Conservation (phyloP, 176 grass and related monocot species). For the Puya raimondii region DNA sequence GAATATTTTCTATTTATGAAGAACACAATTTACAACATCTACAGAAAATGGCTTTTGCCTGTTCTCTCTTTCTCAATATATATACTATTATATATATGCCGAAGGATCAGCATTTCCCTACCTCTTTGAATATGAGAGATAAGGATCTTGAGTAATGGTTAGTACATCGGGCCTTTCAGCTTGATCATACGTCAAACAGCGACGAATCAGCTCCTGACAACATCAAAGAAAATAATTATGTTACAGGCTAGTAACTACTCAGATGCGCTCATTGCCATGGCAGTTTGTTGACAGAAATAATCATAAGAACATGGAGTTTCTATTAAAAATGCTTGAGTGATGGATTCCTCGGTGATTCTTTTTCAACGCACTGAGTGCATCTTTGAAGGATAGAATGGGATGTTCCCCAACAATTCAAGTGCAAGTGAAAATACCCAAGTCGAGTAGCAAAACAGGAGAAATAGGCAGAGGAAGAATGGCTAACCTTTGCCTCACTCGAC, state of each 20-base stretch:
- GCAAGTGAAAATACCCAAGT: neutral
- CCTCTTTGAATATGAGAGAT: slow-evolving; percentile 87
- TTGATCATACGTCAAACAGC: slow-evolving; percentile 97
- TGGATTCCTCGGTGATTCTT: neutral
- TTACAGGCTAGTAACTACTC: neutral
- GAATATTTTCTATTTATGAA: slow-evolving; percentile 6
- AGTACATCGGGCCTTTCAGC: slow-evolving; percentile 88
- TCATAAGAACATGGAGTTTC: neutral
- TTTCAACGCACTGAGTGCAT: neutral
- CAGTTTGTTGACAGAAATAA: neutral
- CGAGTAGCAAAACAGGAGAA: neutral
- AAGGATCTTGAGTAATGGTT: slow-evolving; percentile 86
- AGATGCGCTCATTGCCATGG: neutral
- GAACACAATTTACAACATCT: slow-evolving; percentile 60
- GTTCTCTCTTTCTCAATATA: slow-evolving; percentile 29
- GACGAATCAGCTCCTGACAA: slow-evolving; percentile 77
- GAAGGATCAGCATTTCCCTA: slow-evolving; percentile 22
- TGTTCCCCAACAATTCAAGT: neutral
- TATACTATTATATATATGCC: slow-evolving; percentile 18
- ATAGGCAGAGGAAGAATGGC: neutral
- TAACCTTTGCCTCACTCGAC: slow-evolving; percentile 92
- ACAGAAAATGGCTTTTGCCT: slow-evolving; percentile 40
- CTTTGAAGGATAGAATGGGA: neutral
- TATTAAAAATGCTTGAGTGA: neutral
- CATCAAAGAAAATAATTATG: slow-evolving; percentile 5